These are phyloP conservation scores for Limtongia smithiae DNA, from an alignment of 805 yeast genomes.

Conservation along the genomic window DNA sequence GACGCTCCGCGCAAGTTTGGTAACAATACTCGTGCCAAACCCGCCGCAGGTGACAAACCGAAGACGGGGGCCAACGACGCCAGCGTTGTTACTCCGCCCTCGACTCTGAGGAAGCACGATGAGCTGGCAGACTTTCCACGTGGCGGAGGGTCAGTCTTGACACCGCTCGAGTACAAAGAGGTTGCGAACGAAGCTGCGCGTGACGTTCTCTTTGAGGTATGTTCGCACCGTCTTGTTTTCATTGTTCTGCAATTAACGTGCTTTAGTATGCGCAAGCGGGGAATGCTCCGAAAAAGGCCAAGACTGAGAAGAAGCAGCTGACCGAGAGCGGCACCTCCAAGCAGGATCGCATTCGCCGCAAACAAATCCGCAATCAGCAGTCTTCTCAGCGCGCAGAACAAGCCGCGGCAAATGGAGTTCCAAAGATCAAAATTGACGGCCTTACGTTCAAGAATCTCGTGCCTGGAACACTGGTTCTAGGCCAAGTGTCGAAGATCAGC, in stretches of 20 bases:
- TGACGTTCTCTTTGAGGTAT: conserved; percentile 68
- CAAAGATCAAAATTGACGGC: conserved; percentile 43
- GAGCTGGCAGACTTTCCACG: conserved; percentile 77
- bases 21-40: too few relatives aligned
- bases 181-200: conserved; percentile 88
- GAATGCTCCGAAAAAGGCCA: conserved; percentile 18
- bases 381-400: conserved; percentile 2
- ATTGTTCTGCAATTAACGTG: neutral
- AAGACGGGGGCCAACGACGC: neutral
- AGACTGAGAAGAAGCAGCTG: too few relatives aligned
- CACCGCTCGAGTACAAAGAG: conserved; percentile 87
- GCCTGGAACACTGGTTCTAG: conserved; percentile 73
- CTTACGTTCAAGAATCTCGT: conserved; percentile 58
- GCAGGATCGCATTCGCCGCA: conserved; percentile 11
- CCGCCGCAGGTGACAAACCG: too few relatives aligned
- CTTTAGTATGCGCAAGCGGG: neutral
- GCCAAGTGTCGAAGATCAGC: conserved; percentile 63
- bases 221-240: neutral
- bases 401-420: neutral
- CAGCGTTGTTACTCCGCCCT: neutral
- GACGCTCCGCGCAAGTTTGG: neutral
- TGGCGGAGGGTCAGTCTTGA: conserved; percentile 77
- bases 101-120: conserved; percentile 9
- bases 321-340: neutral
- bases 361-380: conserved; percentile 22